These are phyloP conservation scores for Corynespora cassiicola DNA, from an alignment of 2,329 filamentous ascomycete genomes.

Conservation along the genomic window DNA sequence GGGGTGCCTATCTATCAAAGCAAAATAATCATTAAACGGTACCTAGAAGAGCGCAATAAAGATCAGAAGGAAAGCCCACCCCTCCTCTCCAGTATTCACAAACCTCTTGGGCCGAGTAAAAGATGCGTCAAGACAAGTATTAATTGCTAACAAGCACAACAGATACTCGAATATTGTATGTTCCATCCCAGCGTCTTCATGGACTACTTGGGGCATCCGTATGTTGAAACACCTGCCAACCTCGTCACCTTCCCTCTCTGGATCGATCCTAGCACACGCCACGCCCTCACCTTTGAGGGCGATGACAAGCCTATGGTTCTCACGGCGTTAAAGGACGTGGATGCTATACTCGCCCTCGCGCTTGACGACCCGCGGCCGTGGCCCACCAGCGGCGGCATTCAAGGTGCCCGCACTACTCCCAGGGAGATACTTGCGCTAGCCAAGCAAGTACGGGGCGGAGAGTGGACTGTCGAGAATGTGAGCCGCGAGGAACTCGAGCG, in stretches of 20 bases:
- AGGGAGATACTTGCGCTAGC: slow-evolving; percentile 17
- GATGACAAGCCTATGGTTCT: slow-evolving; percentile 42
- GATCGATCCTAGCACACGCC: slow-evolving; percentile 20
- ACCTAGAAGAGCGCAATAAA: slow-evolving; percentile 59
- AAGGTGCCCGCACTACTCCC: slow-evolving; percentile 13
- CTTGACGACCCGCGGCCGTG: slow-evolving; percentile 26
- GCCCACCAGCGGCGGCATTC: slow-evolving; percentile 25
- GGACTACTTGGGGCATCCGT: slow-evolving; percentile 59
- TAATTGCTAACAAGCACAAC: no score
- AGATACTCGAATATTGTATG: slow-evolving; percentile 62
- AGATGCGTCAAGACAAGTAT: no score
- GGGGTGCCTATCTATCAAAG: slow-evolving; percentile 57
- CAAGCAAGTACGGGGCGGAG: slow-evolving; percentile 35
- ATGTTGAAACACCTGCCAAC: slow-evolving; percentile 52
- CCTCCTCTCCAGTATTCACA: neutral
- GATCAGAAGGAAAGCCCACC: slow-evolving; percentile 46
- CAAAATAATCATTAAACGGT: slow-evolving; percentile 58
- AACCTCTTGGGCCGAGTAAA: no score
- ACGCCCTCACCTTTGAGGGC: slow-evolving; percentile 19
- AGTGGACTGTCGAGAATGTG: slow-evolving; percentile 52
- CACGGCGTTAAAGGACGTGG: slow-evolving; percentile 26
- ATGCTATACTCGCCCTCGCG: slow-evolving; percentile 18
- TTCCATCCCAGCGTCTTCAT: slow-evolving; percentile 61
- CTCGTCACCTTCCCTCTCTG: slow-evolving; percentile 43
- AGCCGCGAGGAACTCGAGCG: slow-evolving; percentile 53